Base-by-base conservation (phyloP, 768 basidiomycete genomes). In the Suillus hirtellus region DNA sequence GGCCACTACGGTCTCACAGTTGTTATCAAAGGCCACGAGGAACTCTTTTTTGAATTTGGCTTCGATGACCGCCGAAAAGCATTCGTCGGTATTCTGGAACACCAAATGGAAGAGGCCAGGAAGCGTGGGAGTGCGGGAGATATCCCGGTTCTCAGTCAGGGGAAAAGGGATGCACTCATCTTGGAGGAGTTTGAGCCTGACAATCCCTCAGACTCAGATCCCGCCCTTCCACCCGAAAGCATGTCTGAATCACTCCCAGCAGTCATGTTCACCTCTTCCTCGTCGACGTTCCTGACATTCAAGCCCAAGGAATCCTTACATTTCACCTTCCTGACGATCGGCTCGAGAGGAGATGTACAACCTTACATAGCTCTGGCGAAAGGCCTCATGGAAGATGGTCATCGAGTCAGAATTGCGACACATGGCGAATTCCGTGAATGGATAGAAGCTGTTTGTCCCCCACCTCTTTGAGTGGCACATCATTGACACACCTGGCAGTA, bases 251-350 rank as follows among this genome's bases (percentile, higher is more conserved):
- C 89, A 7, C 71, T 92, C 24, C 91, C 93, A 2, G 90, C 93
- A n/a, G 86, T 94, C 49, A 95, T 99, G 93, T 99, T 99, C 76
- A 94, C 90, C 2, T 96, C 93, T 12, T 89, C 91, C n/a, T 94
- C 93, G 0, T 95, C 93, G 3, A 96, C 96, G 2, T 98, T 99
- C 79, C 78, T 99, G 67, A 96, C 95, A 7, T 99, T 99, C 81
- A 96, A 95, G 75, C 97, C 96, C 2, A 83, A 85, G 69, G 84
- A 91, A 68, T 80, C 92, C 2, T 77, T 99, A 64, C 89, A 87
- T 68, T 93, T 99, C 71, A 98, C 97, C 0, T 95, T 96, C 77
- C 77, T 99, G 65, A 98, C 96, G 1, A 97, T 99, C 68, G 96
- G 96, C 7, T 95, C 94, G 24, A 85, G 96, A 59, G 96, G 96